Percentiles rank a stretch among this genome's conserved stretches.
Evolutionary conservation across 768 basidiomycete species (phyloP).

Genomic region (Leucocoprinus birnbaumii): DNA sequence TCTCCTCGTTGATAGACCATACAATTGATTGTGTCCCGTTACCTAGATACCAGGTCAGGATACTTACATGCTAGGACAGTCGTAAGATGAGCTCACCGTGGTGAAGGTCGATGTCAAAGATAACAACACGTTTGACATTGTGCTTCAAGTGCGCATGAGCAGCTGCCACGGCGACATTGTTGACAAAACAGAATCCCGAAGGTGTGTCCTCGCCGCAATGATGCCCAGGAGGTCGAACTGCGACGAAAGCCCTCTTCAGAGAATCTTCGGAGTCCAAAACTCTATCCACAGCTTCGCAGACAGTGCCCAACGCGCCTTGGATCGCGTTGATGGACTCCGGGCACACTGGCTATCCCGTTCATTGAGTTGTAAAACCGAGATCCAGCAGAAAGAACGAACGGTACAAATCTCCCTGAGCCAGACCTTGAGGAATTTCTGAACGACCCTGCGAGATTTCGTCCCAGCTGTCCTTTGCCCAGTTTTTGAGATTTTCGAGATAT

Average conservation of each 20-base stretch:
- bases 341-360: slow-evolving; percentile 52
- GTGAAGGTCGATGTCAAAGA: slow-evolving; percentile 92
- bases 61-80: not conserved
- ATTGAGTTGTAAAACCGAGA: not conserved
- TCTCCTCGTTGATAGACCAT: slow-evolving; percentile 91
- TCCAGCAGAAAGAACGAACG: slow-evolving; percentile 40
- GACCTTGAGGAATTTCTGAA: slow-evolving; percentile 72
- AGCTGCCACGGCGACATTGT: slow-evolving; percentile 88
- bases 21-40: slow-evolving; percentile 93
- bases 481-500: slow-evolving; percentile 61
- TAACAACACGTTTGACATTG: slow-evolving; percentile 71
- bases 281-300: slow-evolving; percentile 85
- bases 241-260: slow-evolving; percentile 66
- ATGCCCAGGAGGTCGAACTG: slow-evolving; percentile 88
- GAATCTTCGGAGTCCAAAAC: slow-evolving; percentile 32
- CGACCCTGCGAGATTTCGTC: slow-evolving; percentile 58
- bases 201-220: slow-evolving; percentile 91
- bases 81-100: slow-evolving; percentile 66
- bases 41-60: slow-evolving; percentile 57
- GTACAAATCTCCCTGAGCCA: slow-evolving; percentile 82
- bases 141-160: slow-evolving; percentile 88
- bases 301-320: slow-evolving; percentile 76
- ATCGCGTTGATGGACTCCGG: slow-evolving; percentile 74
- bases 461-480: slow-evolving; percentile 56
- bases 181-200: slow-evolving; percentile 93